Base-by-base conservation (phyloP, 2,329 filamentous ascomycete species). In the Aspergillus sp. region DNA sequence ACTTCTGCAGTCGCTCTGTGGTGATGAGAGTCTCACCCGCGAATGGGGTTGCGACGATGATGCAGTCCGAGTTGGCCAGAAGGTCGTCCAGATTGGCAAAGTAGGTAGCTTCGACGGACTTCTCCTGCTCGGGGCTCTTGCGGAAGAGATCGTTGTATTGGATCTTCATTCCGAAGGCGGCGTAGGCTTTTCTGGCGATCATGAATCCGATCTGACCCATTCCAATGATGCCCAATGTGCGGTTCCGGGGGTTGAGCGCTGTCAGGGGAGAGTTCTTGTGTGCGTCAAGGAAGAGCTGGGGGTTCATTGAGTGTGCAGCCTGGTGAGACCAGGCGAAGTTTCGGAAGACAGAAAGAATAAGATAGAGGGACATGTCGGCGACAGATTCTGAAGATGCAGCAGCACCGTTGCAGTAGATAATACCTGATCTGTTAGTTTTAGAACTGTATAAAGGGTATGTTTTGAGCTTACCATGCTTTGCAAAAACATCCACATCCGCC, bases 371-470 rank as follows among this genome's bases (percentile, higher is more conserved):
- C 48, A 86, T 80, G 62, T 89, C 86, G 40, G 85, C 84, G 1
- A 88, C 85, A 5, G 84, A 80, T 56, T 89, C 85, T 6, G 82
- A 82, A 31, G 83, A 83, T 0, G 85, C 83, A 2, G 81, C 75
- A 2, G 83, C 84, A 3, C 81, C 77, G 66, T 89, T 88, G 71
- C 85, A 88, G 67, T 88, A 89, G 11, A 51, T 35, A 3, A 62
- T 53, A 8, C 59, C 60, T 62, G 8, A 7, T 10, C 29, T 11
- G 6, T 44, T 27, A 37, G 6, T 11, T 6, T 39, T 19, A 27
- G 7, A 26, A 52, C 49, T 3, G 52, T 55, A 38, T 62, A 44
- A 5, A 11, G 26, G 6, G 8, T 10, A 36, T 7, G 11, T 1
- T 54, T 37, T 13, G 57, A 37, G 53, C 66, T 48, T 60, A 79